Percentiles rank a stretch among this genome's conserved stretches.
Conservation (phyloP, 2,329 filamentous ascomycete species). For the Shiraia sp. region DNA sequence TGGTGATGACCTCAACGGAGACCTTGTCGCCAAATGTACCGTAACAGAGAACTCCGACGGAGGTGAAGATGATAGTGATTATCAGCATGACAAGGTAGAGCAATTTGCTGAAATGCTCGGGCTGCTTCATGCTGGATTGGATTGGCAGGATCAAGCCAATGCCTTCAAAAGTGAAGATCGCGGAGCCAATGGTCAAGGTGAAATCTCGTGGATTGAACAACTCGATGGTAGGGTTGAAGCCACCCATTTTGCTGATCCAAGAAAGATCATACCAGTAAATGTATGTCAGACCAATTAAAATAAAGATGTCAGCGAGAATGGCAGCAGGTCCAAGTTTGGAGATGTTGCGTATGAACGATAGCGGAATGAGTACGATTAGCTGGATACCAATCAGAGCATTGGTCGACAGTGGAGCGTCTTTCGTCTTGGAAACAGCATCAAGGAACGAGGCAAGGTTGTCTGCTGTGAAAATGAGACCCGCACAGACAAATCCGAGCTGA, state of each 20-base stretch:
- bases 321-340: constrained; percentile 72
- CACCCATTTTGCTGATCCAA: constrained; percentile 56
- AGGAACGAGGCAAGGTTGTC: constrained; percentile 73
- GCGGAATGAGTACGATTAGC: constrained; percentile 65
- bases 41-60: constrained; percentile 73
- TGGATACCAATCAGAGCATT: constrained; percentile 68
- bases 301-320: constrained; percentile 72
- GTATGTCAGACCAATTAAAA: constrained; percentile 70
- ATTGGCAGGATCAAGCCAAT: constrained; percentile 78
- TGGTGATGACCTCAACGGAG: constrained; percentile 74
- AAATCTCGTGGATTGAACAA: constrained; percentile 72
- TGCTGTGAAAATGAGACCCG: constrained; percentile 76
- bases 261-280: constrained; percentile 74
- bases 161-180: constrained; percentile 79
- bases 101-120: constrained; percentile 67
- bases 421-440: constrained; percentile 60
- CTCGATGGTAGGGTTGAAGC: constrained; percentile 63
- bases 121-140: constrained; percentile 73
- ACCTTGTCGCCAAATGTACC: constrained; percentile 72
- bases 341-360: constrained; percentile 74
- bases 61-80: constrained; percentile 73
- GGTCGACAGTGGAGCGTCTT: constrained; percentile 56
- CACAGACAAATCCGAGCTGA: constrained; percentile 77
- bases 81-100: constrained; percentile 72
- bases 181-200: constrained; percentile 71